Conservation (phyloP, 2,329 filamentous ascomycete genomes). For the Paecilomyces sp. region DNA sequence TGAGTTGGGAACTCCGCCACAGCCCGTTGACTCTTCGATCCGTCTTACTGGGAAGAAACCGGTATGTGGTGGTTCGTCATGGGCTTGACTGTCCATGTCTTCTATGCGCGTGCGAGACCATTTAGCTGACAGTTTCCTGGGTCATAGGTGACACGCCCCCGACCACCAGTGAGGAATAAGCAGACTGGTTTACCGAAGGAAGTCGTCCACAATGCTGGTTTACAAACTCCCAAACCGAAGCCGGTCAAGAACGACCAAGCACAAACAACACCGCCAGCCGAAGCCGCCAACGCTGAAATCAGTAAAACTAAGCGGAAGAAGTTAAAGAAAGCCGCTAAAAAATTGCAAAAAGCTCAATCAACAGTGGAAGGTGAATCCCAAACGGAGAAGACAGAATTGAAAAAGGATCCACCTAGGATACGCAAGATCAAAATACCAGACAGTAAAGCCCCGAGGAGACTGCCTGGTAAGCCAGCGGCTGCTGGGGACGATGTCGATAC, state of each 20-base stretch:
- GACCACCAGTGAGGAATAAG: neutral
- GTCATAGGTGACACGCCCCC: neutral
- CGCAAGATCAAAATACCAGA: neutral
- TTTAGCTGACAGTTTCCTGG: neutral
- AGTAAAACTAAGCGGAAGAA: conserved; percentile 2
- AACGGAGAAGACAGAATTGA: conserved; percentile 1
- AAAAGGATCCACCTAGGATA: neutral
- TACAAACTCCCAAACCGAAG: neutral
- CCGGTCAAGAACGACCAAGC: neutral
- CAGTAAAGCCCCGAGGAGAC: neutral
- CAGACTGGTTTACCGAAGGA: neutral
- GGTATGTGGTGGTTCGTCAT: neutral
- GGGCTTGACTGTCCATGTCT: neutral
- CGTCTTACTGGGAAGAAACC: neutral
- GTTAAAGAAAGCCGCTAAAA: neutral
- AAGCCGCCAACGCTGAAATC: neutral
- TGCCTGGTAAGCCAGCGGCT: neutral
- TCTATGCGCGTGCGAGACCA: neutral
- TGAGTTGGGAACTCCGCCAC: neutral
- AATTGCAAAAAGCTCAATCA: neutral
- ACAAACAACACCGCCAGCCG: neutral
- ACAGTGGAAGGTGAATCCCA: neutral
- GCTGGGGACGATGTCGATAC: neutral
- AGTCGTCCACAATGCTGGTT: neutral
- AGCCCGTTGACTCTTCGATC: neutral